Base-by-base conservation (phyloP, 495 filamentous ascomycete species). In the Bombardia bombarda region DNA sequence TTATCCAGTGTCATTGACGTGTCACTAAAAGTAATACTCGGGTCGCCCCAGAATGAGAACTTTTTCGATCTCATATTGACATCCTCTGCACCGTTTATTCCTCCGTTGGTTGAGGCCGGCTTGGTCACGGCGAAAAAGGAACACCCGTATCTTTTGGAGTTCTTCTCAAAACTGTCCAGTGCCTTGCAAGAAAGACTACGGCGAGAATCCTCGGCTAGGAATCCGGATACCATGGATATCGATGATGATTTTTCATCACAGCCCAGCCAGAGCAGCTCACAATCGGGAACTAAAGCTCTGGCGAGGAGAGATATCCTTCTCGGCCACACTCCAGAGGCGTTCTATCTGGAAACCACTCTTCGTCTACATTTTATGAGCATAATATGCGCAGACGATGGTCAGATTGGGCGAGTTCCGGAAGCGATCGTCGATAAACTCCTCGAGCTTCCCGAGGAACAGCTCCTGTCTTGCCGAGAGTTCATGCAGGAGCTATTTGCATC, bases 201-300 rank as follows among this genome's bases (percentile, higher is more conserved):
- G 5, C 53, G 47, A 21, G 56, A 56, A 28, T 50, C 51, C 5
- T 56, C 55, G 13, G 40, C 47, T 4, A 47, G 60, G 1, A 45
- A 56, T 10, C 61, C 65, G 25, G 82, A 90, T 51, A 49, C 65
- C 12, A 88, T 94, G 85, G 88, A 95, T 43, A 55, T 94, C 18
- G 88, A 95, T 49, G 78, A 83, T 39, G 75, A 73, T 12, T 80
- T 88, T 21, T 74, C 78, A 21, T 72, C 72, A 3, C 70, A 79
- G 35, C 53, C 57, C 35, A 80, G 72, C 47, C 68, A 69, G 30
- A 61, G 46, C 35, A 70, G 63, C 55, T 31, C 49, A 16, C 53
- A 55, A 3, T 49, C 57, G 13, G 63, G 57, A 31, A 44, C 40
- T 19, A 33, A 51, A 14, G 53, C 62, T 2, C 52, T 77, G 23